Conservation (phyloP, 2,329 filamentous ascomycete species). For the Fusarium brachygibbosum region DNA sequence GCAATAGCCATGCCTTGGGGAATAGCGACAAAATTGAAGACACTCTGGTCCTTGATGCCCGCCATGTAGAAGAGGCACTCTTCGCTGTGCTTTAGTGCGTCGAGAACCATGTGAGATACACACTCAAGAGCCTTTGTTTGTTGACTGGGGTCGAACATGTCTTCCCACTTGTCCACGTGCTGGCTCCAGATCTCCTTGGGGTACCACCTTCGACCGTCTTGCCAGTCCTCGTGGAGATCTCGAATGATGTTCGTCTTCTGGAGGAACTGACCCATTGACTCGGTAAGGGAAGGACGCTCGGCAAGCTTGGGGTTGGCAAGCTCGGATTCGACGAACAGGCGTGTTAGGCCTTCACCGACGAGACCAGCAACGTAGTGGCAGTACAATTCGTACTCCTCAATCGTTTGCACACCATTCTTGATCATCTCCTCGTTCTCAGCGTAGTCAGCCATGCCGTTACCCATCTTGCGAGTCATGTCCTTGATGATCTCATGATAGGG, state of each 20-base stretch:
- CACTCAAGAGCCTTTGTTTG: conserved; percentile 83
- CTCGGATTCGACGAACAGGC: conserved; percentile 87
- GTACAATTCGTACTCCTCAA: conserved; percentile 94
- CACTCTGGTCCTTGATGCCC: conserved; percentile 92
- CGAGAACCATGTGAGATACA: conserved; percentile 93
- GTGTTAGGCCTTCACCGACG: conserved; percentile 94
- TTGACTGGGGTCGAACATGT: conserved; percentile 87
- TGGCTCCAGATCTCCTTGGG: conserved; percentile 98
- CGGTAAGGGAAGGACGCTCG: conserved; percentile 82
- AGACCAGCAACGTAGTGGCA: conserved; percentile 98
- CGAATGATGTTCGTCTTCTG: conserved; percentile 99
- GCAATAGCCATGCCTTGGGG: conserved; percentile 98
- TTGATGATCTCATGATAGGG: conserved; percentile 88
- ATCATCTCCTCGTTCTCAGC: conserved; percentile 86
- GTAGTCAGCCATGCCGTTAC: conserved; percentile 98
- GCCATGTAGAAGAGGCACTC: conserved; percentile 99
- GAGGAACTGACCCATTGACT: conserved; percentile 97
- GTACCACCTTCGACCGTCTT: conserved; percentile 92
- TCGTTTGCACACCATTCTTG: conserved; percentile 81
- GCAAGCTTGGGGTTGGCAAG: conserved; percentile 89
- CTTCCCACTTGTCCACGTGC: conserved; percentile 89
- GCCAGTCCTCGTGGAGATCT: conserved; percentile 90
- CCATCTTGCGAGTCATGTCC: conserved; percentile 95
- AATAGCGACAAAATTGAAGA: conserved; percentile 99
- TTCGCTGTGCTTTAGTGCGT: conserved; percentile 86